phyloP scores from a whole-genome alignment of 2,329 filamentous ascomycete species.

The Penicillium griseofulvum region DNA sequence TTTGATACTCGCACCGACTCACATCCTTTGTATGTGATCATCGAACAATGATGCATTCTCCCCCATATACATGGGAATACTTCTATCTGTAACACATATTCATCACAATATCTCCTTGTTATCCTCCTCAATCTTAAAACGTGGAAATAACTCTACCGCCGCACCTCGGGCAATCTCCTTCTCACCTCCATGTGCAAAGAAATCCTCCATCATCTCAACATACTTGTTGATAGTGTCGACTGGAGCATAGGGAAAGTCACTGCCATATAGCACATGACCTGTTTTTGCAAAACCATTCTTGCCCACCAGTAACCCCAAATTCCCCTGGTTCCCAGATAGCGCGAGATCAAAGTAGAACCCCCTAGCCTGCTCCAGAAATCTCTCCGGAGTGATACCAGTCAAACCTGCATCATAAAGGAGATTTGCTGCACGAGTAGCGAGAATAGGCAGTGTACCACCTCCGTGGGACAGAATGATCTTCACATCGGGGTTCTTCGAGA shows the following conservation, averaged over 20 bases:
- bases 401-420: not conserved
- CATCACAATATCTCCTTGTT: not conserved
- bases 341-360: not conserved
- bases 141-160: not conserved
- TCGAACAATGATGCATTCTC: not conserved
- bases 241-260: not conserved
- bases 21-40: not conserved
- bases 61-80: not conserved
- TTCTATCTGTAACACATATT: not conserved
- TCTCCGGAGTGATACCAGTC: not conserved
- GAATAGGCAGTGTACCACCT: not conserved
- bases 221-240: not conserved
- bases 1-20: too few relatives aligned
- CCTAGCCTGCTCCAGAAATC: not conserved
- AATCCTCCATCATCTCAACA: not conserved
- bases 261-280: not conserved
- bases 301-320: not conserved
- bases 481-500: not conserved
- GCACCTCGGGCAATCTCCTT: not conserved
- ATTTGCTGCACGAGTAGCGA: not conserved
- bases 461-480: not conserved
- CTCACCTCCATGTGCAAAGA: not conserved
- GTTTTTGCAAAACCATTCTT: not conserved
- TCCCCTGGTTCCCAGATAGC: not conserved
- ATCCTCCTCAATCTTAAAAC: not conserved